phyloP scores from a whole-genome alignment of 768 basidiomycete species.

The Lyophyllum semitale region DNA sequence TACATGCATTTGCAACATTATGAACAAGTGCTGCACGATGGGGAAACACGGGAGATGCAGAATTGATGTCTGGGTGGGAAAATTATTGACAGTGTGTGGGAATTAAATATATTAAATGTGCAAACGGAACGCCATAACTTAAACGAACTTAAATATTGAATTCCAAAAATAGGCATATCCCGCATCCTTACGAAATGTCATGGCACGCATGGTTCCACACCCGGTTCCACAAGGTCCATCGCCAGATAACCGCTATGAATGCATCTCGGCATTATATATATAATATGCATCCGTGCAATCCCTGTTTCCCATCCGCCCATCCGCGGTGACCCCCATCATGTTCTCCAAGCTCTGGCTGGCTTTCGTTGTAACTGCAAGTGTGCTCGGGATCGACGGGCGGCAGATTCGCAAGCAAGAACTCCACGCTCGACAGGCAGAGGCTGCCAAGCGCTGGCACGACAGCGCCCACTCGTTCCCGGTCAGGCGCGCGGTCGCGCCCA shows the following conservation, averaged over 20 bases:
- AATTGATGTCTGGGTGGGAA: too few relatives aligned
- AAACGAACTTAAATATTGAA: too few relatives aligned
- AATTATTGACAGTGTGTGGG: too few relatives aligned
- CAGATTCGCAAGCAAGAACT: slow-evolving; percentile 43
- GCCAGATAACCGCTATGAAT: too few relatives aligned
- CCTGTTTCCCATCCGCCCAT: background rate
- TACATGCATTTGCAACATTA: too few relatives aligned
- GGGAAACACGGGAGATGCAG: too few relatives aligned
- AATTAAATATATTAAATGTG: too few relatives aligned
- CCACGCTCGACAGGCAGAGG: slow-evolving; percentile 46
- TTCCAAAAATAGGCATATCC: background rate
- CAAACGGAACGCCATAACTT: too few relatives aligned
- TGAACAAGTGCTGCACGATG: too few relatives aligned
- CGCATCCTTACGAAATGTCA: background rate
- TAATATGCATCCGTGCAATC: background rate
- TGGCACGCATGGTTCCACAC: background rate
- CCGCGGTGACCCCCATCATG: slow-evolving; percentile 6
- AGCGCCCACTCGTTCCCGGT: slow-evolving; percentile 14
- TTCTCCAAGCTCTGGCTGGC: slow-evolving; percentile 15
- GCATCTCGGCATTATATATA: too few relatives aligned
- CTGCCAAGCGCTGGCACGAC: slow-evolving; percentile 41
- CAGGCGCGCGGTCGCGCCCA: slow-evolving; percentile 24
- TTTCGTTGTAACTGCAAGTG: slow-evolving; percentile 16
- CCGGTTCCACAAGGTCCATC: background rate
- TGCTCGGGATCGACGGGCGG: slow-evolving; percentile 25